Percentiles rank a stretch among this genome's conserved stretches.
These are phyloP conservation scores for Colletotrichum sp. DNA, from an alignment of 2,329 filamentous ascomycete genomes.

Conservation along the genomic window DNA sequence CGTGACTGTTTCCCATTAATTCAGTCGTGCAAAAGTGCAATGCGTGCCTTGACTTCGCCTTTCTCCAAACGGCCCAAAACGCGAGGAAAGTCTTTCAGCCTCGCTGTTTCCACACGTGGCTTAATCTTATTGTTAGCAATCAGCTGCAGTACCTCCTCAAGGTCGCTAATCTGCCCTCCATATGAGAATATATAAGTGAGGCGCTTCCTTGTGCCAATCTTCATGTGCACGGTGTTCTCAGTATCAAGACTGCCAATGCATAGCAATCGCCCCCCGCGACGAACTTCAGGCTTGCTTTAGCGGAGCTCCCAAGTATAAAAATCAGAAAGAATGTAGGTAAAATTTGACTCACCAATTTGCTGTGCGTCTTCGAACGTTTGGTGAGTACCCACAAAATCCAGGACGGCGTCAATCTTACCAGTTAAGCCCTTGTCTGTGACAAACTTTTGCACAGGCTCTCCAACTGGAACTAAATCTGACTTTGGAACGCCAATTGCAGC, in stretches of 20 bases:
- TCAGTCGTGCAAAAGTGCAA: constrained; percentile 23
- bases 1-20: not conserved
- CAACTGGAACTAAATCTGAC: constrained; percentile 33
- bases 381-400: constrained; percentile 38
- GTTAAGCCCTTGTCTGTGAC: constrained; percentile 26
- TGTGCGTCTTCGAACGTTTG: constrained; percentile 42
- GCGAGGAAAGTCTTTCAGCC: constrained; percentile 35
- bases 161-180: constrained; percentile 42
- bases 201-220: constrained; percentile 45
- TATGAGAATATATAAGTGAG: constrained; percentile 47
- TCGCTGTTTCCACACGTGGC: constrained; percentile 37
- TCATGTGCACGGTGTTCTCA: constrained; percentile 47
- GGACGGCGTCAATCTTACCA: constrained; percentile 29
- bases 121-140: constrained; percentile 35
- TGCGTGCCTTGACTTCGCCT: constrained; percentile 34
- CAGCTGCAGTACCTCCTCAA: constrained; percentile 39
- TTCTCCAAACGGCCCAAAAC: constrained; percentile 36
- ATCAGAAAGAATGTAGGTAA: not conserved
- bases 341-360: constrained; percentile 30
- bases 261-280: constrained; percentile 38
- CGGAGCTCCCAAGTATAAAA: not conserved
- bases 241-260: constrained; percentile 43
- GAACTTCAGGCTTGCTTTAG: constrained; percentile 26
- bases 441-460: constrained; percentile 31
- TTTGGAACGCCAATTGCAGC: constrained; percentile 31